Base-by-base conservation (phyloP, 441 rosid genomes). In the Flueggea neowawraea region DNA sequence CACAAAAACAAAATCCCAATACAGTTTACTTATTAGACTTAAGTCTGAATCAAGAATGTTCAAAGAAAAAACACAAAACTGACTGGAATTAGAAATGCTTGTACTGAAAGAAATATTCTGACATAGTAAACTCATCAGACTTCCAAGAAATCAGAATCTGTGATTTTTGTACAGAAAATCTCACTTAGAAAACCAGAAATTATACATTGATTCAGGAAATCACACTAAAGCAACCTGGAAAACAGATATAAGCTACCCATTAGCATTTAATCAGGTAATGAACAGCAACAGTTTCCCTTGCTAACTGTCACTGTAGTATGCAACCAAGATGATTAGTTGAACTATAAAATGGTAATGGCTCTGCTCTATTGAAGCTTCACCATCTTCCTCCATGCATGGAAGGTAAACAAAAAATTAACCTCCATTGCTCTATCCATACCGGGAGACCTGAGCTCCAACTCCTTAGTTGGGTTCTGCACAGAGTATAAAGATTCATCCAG, bases 371-470 rank as follows among this genome's bases (percentile, higher is more conserved):
- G 59, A 54, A 69, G 75, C 73, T 76, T 78, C 69, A 61, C 78
- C 80, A 69, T 67, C 73, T 64, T 60, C 76, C 63, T 67, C 65
- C 51, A 62, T 45, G 66, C 70, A 72, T 72, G 78, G 80, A 79
- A 79, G 83, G 83, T 72, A 72, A 70, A 70, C 78, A 67, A 72
- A 80, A 82, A 80, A 64, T 11, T 61, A 68, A 77, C 90, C 89
- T 73, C 86, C 86, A 74, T 79, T 64, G 85, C 88, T 77, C 90
- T 64, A 77, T 82, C 79, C 92, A 80, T 78, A 74, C 57, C 57
- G 39, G 84, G 86, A 82, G 82, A 72, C 57, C 67, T 52, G 81
- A 84, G 86, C 87, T 75, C 83, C 84, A 75, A 78, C 86, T 73
- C 84, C 89, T 3, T 63, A 64, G 86, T 61, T 70, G 88, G 84